Evolutionary conservation across 2,329 filamentous ascomycete species (phyloP).

Genomic region (Fusarium bactridioides): DNA sequence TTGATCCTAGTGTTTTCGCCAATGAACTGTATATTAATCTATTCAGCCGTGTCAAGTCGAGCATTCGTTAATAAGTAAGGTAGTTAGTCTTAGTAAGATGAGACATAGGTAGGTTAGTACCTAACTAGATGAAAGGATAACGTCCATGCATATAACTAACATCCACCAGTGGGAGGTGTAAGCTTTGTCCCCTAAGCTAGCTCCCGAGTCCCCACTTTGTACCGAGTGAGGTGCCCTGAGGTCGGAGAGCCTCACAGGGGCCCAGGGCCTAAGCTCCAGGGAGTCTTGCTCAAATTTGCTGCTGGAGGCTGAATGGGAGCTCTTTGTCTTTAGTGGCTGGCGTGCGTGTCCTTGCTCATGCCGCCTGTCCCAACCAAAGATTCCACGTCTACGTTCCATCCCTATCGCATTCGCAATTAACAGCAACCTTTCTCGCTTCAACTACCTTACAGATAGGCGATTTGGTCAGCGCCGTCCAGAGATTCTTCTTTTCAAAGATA

Average conservation of each 20-base stretch:
- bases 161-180: not conserved
- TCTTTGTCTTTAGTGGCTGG: constrained; percentile 1
- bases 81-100: not conserved
- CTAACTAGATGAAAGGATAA: not conserved
- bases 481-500: not conserved
- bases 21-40: not conserved
- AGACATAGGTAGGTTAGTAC: not conserved
- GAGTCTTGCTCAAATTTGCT: not conserved
- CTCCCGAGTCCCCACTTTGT: not conserved
- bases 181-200: not conserved
- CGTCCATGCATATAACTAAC: not conserved
- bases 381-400: constrained; percentile 28
- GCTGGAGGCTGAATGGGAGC: not conserved
- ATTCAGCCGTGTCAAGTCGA: not conserved
- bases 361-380: constrained; percentile 1
- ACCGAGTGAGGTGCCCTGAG: not conserved
- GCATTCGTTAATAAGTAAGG: not conserved
- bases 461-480: not conserved
- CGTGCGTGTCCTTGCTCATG: not conserved
- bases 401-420: constrained; percentile 10
- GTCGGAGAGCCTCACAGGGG: not conserved
- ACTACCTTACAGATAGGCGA: not conserved
- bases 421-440: constrained; percentile 5
- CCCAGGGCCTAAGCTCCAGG: not conserved
- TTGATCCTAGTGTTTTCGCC: not conserved